These are phyloP conservation scores for Aspergillus costaricaensis DNA, from an alignment of 2,329 filamentous ascomycete species.

Conservation along the genomic window DNA sequence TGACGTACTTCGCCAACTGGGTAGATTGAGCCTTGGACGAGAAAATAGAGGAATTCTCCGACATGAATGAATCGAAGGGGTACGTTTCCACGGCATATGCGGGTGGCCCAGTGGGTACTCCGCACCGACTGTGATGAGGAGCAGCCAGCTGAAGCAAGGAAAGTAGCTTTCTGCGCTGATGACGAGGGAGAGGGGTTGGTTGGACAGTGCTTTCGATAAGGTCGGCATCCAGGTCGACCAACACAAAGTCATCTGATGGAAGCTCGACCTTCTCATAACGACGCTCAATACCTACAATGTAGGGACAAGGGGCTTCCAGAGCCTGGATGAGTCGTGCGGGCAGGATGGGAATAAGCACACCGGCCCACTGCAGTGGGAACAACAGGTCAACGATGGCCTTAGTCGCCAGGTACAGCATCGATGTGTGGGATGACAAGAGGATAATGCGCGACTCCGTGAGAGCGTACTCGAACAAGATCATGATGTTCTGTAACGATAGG, in stretches of 20 bases:
- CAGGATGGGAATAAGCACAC: slow-evolving; percentile 89
- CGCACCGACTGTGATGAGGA: slow-evolving; percentile 82
- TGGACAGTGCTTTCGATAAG: slow-evolving; percentile 80
- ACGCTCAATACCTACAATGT: slow-evolving; percentile 93
- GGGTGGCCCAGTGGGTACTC: slow-evolving; percentile 84
- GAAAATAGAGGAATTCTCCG: slow-evolving; percentile 81
- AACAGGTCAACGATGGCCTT: slow-evolving; percentile 82
- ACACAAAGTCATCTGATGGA: slow-evolving; percentile 91
- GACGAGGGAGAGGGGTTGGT: slow-evolving; percentile 78
- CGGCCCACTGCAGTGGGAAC: slow-evolving; percentile 90
- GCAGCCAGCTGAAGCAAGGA: slow-evolving; percentile 87
- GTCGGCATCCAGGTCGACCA: slow-evolving; percentile 91
- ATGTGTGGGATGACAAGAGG: slow-evolving; percentile 89
- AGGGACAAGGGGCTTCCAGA: slow-evolving; percentile 91
- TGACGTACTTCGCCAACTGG: slow-evolving; percentile 80
- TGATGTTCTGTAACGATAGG: slow-evolving; percentile 86
- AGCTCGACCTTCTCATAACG: slow-evolving; percentile 68
- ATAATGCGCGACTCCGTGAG: slow-evolving; percentile 94
- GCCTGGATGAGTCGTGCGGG: slow-evolving; percentile 86
- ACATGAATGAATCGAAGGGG: slow-evolving; percentile 85
- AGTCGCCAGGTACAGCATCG: slow-evolving; percentile 92
- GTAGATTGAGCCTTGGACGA: slow-evolving; percentile 69
- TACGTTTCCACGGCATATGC: slow-evolving; percentile 92
- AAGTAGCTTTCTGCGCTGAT: slow-evolving; percentile 85
- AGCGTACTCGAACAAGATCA: slow-evolving; percentile 90